Evolutionary conservation across 768 basidiomycete species (phyloP), one percentile per base, ranked within the genome.

Genomic region (Russula sp.): DNA sequence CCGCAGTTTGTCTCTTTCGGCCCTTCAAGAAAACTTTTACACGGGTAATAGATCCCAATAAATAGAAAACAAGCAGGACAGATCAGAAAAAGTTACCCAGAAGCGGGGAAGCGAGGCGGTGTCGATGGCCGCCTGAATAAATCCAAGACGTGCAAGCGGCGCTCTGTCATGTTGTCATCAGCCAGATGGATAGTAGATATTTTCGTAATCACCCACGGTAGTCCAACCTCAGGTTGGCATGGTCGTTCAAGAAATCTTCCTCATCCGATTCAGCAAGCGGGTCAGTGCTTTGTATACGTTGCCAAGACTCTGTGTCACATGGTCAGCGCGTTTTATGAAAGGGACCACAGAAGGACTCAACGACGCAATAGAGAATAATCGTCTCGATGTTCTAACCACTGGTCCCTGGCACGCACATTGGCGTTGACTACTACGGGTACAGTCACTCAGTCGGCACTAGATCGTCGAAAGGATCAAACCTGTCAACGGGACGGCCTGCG

Each of bases 191-290:
- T 53, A 36, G 40, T 10, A 50, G 40, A 28, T 30, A 42, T 28
- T 59, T 30, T 59, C 62, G 5, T 6, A 52, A 42, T 11, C 28
- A 72, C 87, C 70, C 70, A 88, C 89, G 78, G 70, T 90, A 90
- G 69, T 92, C 89, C 55, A 79, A 71, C 49, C 82, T 22, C 46
- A 48, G 46, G 46, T 8, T 80, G 52, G 81, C 77, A 67, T 88
- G 77, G 62, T 88, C 84, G 63, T 90, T 87, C 60, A 79, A 77
- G 61, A 79, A 76, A 61, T 79, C 74, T 70, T 92, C 90, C 44
- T 87, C 87, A 68, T 91, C 89, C 14, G 89, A 90, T 75, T 89
- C 88, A 14, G 75, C 77, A 18, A 90, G 76, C 18, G 89, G 86
- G 71, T 91, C 88, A 40, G 79, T 79, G 30, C 80, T 82, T 44